Base-by-base conservation (phyloP, 345 rosid species). In the Dipteronia sinensis region DNA sequence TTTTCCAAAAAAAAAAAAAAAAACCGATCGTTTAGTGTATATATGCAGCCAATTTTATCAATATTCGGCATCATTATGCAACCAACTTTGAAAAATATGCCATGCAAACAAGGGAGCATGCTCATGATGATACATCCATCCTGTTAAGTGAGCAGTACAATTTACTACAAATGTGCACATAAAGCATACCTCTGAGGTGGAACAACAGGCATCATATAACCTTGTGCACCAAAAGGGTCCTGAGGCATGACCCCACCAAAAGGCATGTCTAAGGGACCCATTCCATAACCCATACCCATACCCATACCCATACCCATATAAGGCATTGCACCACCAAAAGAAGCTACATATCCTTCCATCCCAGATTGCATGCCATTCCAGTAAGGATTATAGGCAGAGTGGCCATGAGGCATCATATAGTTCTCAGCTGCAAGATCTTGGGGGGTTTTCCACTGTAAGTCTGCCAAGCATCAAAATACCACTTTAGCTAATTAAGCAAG, bases 351-450 rank as follows among this genome's bases (percentile, higher is more conserved):
- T 49, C 87, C 87, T 65, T 92, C 94, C 88, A 92, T 84, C 77
- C 91, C 92, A 62, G 91, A 94, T 71, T 91, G 99, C 88, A 89
- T 85, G 68, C 98, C 94, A 62, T 62, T 84, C 91, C 93, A 93
- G 77, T 86, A 96, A 53, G 93, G 97, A 76, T 89, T 91, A 82
- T 62, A 89, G 11, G 87, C 83, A 79, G 92, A 74, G 61, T 93
- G 93, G 58, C 91, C 95, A 85, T 88, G 75, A 62, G 93, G 87
- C 98, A 94, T 97, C 98, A 92, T 89, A 86, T 84, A 91, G 67
- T 78, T 95, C 71, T 94, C 95, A 59, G 89, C 87, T 13, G 88
- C 82, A 73, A 84, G 76, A 80, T 92, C 90, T 76, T 85, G 94
- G 42, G 95, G 82, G 68, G 79, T 79, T 80, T 86, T 96, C 97